Evolutionary conservation across 1,139 yeast genomes (phyloP).

Genomic region (Taphrina deformans): DNA sequence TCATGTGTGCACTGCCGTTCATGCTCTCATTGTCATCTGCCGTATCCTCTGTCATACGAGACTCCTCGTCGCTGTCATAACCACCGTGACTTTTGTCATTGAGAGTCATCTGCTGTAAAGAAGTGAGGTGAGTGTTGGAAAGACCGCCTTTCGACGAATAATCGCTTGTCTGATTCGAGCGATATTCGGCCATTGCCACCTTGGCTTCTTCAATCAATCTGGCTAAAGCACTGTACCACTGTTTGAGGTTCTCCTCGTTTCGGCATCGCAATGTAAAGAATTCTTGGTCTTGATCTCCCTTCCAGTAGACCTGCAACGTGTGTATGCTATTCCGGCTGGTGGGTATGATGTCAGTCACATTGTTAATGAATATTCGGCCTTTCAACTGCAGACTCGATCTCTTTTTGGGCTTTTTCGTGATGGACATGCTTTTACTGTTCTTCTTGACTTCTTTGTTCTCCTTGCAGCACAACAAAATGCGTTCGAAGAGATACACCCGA

Average conservation of each 20-base stretch:
- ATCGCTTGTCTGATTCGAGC: constrained; percentile 5
- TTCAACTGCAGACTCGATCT: constrained; percentile 45
- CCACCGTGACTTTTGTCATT: constrained; percentile 12
- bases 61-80: constrained; percentile 31
- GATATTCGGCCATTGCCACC: constrained; percentile 12
- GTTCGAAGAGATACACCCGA: constrained; percentile 84
- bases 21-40: constrained; percentile 22
- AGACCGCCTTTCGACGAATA: constrained; percentile 2
- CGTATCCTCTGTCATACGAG: constrained; percentile 25
- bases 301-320: constrained; percentile 39
- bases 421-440: constrained; percentile 33
- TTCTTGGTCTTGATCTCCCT: constrained; percentile 38
- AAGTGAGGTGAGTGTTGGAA: constrained; percentile 25
- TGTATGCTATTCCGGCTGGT: constrained; percentile 29
- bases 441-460: constrained; percentile 45
- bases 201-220: constrained; percentile 24
- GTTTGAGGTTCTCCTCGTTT: constrained; percentile 40
- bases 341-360: constrained; percentile 45
- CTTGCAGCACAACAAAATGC: constrained; percentile 76
- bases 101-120: constrained; percentile 16
- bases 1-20: constrained; percentile 30
- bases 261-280: constrained; percentile 40
- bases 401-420: constrained; percentile 37
- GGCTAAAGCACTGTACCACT: constrained; percentile 40
- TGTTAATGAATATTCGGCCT: constrained; percentile 50